A percentile compares a stretch with the other conserved stretches of the same genome.
phyloP scores from a whole-genome alignment of 73 alveolate species.

The Tetrahymena malaccensis region DNA sequence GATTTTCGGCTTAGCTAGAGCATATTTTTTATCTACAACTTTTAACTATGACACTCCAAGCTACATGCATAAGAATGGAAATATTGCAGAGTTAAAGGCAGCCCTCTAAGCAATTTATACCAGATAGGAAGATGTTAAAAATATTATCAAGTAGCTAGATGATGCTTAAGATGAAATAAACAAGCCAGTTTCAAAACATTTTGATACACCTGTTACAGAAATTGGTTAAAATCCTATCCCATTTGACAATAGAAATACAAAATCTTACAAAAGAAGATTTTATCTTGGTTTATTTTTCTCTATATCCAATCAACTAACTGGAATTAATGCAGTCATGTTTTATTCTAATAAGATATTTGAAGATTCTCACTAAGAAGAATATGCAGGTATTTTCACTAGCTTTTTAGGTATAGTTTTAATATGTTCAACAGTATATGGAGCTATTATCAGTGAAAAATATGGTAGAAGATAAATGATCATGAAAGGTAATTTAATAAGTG shows the following conservation, averaged over 20 bases:
- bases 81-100: background rate
- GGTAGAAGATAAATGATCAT: background rate
- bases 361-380: background rate
- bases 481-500: background rate
- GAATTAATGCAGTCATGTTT: background rate
- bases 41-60: background rate
- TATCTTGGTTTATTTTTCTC: background rate
- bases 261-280: background rate
- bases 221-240: background rate
- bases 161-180: background rate
- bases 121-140: background rate
- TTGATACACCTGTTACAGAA: background rate
- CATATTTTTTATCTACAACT: background rate
- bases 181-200: background rate
- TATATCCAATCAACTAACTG: background rate
- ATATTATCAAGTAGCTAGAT: background rate
- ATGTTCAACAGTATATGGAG: background rate
- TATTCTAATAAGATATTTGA: background rate
- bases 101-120: background rate
- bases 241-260: background rate
- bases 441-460: background rate
- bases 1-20: background rate
- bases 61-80: background rate
- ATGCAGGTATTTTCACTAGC: background rate
- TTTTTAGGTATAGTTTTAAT: background rate